phyloP scores from a whole-genome alignment of 176 grass and related monocot species.

The Chloris gayana region DNA sequence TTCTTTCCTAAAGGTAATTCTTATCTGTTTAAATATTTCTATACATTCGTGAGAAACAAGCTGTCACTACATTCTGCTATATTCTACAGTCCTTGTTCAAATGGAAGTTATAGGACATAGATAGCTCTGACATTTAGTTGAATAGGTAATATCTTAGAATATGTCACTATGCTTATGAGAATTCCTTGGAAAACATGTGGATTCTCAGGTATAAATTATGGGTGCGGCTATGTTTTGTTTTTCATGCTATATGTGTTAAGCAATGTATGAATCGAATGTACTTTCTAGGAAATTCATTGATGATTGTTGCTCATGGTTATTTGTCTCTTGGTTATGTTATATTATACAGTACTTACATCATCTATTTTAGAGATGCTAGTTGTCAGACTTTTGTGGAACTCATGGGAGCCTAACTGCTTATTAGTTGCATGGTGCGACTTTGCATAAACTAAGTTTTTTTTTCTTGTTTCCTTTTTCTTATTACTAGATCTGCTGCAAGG shows the following conservation, averaged over 20 bases:
- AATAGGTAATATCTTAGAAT: background rate
- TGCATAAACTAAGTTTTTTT: constrained; percentile 24
- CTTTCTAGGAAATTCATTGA: background rate
- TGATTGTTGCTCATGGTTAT: background rate
- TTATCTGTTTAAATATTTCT: constrained; percentile 25
- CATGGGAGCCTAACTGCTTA: constrained; percentile 1
- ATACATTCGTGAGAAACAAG: constrained; percentile 11
- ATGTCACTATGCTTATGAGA: constrained; percentile 1
- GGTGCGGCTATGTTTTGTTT: background rate
- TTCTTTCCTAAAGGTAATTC: background rate
- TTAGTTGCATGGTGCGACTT: constrained; percentile 13
- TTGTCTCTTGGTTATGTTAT: background rate
- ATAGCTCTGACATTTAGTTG: background rate
- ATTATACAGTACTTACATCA: background rate
- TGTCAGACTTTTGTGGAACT: constrained; percentile 7
- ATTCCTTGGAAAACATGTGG: constrained; percentile 25
- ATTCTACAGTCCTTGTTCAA: background rate
- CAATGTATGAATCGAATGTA: background rate
- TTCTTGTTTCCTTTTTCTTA: constrained; percentile 2
- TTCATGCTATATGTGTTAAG: background rate
- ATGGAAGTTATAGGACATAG: background rate
- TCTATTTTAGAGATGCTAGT: background rate
- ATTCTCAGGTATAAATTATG: background rate
- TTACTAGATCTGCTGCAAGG: constrained; percentile 58
- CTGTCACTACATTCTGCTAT: background rate